Base-by-base conservation (phyloP, 179 eudicot species). In the Silene vulgaris region DNA sequence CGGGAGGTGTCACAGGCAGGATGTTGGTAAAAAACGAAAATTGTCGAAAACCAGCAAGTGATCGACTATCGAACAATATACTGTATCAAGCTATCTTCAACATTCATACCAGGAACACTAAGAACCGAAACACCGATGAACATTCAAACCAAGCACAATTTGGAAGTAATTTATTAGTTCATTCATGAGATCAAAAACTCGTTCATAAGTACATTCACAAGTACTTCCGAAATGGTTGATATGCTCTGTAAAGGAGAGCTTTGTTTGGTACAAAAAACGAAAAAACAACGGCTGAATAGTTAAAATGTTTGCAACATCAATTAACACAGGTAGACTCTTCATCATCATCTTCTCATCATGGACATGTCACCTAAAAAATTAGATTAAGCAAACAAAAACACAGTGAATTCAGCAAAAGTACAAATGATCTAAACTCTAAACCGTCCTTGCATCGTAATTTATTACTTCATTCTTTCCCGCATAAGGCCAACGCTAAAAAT, bases 281-380 rank as follows among this genome's bases (percentile, higher is more conserved):
- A 5, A 69, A 69, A 45, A 20, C 4, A 45, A 71, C 69, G 7
- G 59, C 60, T 76, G 6, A 71, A 78, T 32, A 71, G 19, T 59
- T 69, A 72, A 71, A 69, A 64, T 70, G 78, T 57, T 37, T 40
- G 68, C 11, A 71, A 50, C 35, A 12, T 20, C 43, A 67, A 0
- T 19, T 50, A 74, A 74, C 56, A 74, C 57, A 62, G 32, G 69
- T 26, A 21, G 76, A 37, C 63, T 57, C 80, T 26, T 74, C 80
- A 28, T 74, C 80, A 30, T 75, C 54, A 40, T 77, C 76, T 21
- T 69, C 73, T 61, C 64, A 54, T 66, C 60, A 71, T 16, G 50
- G 65, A 65, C 72, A 75, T 30, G 13, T 65, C 76, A 65, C 65
- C 82, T 80, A 75, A 76, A 78, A 37, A 69, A 68, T 13, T 61